These are phyloP conservation scores for Aspergillus bertholletiae DNA, from an alignment of 495 filamentous ascomycete species.

Conservation along the genomic window DNA sequence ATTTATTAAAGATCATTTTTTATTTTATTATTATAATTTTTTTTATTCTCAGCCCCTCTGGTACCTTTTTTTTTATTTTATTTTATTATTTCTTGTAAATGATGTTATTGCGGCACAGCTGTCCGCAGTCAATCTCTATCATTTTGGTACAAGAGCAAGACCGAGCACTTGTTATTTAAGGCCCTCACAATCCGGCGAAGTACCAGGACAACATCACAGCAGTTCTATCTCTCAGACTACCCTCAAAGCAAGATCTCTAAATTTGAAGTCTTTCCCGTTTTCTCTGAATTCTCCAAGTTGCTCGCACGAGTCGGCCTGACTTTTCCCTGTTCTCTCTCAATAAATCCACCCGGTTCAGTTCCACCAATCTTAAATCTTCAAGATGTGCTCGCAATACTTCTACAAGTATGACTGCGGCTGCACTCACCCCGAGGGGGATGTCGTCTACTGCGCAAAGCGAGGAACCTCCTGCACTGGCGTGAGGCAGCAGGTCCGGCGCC, in stretches of 20 bases:
- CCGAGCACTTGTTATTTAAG: constrained; percentile 21
- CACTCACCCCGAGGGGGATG: constrained; percentile 29
- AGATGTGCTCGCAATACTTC: constrained; percentile 42
- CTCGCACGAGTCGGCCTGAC: not conserved
- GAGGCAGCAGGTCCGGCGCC: constrained; percentile 32
- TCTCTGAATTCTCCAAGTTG: not conserved
- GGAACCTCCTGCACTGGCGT: constrained; percentile 34
- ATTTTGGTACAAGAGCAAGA: constrained; percentile 10
- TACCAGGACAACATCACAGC: constrained; percentile 15
- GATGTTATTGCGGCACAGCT: constrained; percentile 26
- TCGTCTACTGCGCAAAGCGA: constrained; percentile 37
- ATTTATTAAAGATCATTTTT: constrained; percentile 4
- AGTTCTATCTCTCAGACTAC: constrained; percentile 5
- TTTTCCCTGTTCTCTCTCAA: not conserved
- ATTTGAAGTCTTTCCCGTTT: not conserved
- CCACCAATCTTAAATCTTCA: constrained; percentile 4
- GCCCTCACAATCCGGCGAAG: constrained; percentile 17
- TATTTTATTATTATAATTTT: constrained; percentile 7
- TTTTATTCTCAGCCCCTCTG: not conserved
- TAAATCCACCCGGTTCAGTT: not conserved
- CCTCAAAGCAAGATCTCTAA: not conserved
- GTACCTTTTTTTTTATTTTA: constrained; percentile 8
- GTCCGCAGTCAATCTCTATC: constrained; percentile 15
- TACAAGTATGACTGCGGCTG: constrained; percentile 44
- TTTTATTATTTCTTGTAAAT: constrained; percentile 5